A percentile compares a stretch with the other conserved stretches of the same genome.
phyloP scores from a whole-genome alignment of 768 basidiomycete genomes.

The Mycena amicta region DNA sequence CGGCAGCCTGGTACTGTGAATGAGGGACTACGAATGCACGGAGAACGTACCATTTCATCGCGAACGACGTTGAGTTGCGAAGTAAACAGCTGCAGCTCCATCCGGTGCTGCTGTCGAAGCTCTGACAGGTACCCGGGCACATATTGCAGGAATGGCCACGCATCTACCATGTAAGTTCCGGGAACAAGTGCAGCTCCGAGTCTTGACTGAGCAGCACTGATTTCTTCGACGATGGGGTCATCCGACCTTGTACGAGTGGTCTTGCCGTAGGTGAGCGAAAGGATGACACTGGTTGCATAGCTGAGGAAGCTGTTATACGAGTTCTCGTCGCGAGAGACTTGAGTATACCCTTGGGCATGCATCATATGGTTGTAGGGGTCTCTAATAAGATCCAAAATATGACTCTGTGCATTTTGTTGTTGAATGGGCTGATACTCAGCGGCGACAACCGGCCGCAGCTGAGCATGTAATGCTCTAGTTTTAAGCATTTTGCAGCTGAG shows the following conservation, averaged over 20 bases:
- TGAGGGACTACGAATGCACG: not conserved
- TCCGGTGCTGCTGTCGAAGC: constrained; percentile 55
- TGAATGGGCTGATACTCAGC: constrained; percentile 52
- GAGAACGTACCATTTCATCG: constrained; percentile 41
- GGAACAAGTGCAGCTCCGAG: constrained; percentile 48
- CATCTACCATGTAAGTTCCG: constrained; percentile 50
- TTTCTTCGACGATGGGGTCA: constrained; percentile 49
- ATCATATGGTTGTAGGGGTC: constrained; percentile 51
- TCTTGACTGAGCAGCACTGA: constrained; percentile 48
- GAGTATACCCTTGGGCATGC: constrained; percentile 48
- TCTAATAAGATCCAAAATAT: constrained; percentile 46
- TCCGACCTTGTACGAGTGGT: constrained; percentile 39
- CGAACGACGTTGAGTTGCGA: constrained; percentile 51
- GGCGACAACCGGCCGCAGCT: constrained; percentile 57
- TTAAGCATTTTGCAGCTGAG: not conserved
- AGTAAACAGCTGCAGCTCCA: constrained; percentile 59
- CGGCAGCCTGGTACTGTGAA: constrained; percentile 12
- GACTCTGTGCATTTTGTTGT: constrained; percentile 45
- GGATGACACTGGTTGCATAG: constrained; percentile 53
- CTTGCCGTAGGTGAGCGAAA: constrained; percentile 53
- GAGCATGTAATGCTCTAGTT: constrained; percentile 58
- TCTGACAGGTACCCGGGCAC: constrained; percentile 66
- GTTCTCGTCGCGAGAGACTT: too few relatives aligned
- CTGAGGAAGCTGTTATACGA: constrained; percentile 32
- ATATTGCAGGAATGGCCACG: constrained; percentile 48